phyloP scores from a whole-genome alignment of 345 rosid genomes.

The Heritiera fomes region DNA sequence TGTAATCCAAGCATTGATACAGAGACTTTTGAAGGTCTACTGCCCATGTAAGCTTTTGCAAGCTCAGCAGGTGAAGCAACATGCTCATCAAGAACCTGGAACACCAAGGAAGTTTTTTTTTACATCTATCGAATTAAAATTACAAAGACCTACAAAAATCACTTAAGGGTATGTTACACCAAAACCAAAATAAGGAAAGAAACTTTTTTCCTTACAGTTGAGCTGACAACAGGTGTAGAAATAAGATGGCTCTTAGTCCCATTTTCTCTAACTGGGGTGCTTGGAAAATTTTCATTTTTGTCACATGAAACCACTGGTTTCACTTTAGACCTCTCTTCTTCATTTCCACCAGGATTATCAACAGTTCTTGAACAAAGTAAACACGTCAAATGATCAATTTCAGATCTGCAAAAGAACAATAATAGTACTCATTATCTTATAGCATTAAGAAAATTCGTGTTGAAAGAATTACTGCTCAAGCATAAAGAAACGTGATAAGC shows the following conservation, averaged over 20 bases:
- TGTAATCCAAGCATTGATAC: conserved; percentile 51
- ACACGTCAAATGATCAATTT: conserved; percentile 74
- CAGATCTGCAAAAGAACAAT: conserved; percentile 55
- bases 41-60: conserved; percentile 93
- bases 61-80: conserved; percentile 87
- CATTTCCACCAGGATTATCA: conserved; percentile 42
- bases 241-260: conserved; percentile 37
- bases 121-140: neutral
- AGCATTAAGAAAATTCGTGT: neutral
- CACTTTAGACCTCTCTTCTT: conserved; percentile 47
- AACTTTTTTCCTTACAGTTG: conserved; percentile 43
- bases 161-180: neutral
- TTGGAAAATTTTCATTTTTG: conserved; percentile 34
- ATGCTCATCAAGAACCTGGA: conserved; percentile 71
- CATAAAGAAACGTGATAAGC: neutral
- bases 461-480: neutral
- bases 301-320: conserved; percentile 32
- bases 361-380: conserved; percentile 61
- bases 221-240: conserved; percentile 48
- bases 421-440: neutral
- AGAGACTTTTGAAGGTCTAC: conserved; percentile 72
- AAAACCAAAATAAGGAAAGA: neutral
- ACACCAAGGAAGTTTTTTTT: conserved; percentile 3
- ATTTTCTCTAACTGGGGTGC: conserved; percentile 39
- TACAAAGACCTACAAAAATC: neutral